phyloP scores from a whole-genome alignment of 2,329 filamentous ascomycete species.

The Aspergillus ochraceoroseus region DNA sequence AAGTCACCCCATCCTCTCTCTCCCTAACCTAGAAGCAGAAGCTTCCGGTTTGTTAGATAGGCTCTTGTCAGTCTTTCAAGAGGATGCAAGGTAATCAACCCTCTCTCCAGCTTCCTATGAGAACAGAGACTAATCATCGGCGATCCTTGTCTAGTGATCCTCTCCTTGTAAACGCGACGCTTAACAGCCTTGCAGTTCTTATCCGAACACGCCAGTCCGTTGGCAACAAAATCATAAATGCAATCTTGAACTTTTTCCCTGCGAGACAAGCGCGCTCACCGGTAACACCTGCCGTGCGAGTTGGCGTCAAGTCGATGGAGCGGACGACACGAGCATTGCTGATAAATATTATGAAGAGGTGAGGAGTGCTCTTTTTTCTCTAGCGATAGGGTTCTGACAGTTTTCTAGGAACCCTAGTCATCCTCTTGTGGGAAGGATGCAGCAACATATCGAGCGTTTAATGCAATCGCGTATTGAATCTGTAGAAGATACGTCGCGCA shows the following conservation, averaged over 20 bases:
- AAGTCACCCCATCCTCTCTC: constrained; percentile 74
- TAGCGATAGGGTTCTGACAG: constrained; percentile 20
- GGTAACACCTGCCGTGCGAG: constrained; percentile 71
- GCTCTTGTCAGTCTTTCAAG: constrained; percentile 77
- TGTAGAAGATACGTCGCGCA: constrained; percentile 70
- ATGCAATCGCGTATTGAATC: constrained; percentile 72
- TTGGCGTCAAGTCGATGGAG: constrained; percentile 89
- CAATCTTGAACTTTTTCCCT: constrained; percentile 87
- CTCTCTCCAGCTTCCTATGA: background rate
- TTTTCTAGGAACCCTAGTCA: constrained; percentile 68
- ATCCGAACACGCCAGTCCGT: constrained; percentile 76
- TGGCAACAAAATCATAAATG: constrained; percentile 77
- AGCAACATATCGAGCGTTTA: constrained; percentile 79
- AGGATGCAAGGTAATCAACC: constrained; percentile 65
- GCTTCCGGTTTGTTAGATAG: constrained; percentile 85
- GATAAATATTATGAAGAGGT: constrained; percentile 76
- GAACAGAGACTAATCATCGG: constrained; percentile 9
- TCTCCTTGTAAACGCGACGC: constrained; percentile 79
- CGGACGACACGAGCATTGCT: constrained; percentile 82
- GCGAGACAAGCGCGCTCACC: constrained; percentile 71
- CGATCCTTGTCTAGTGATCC: constrained; percentile 60
- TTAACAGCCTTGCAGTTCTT: constrained; percentile 80
- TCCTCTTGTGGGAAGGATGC: constrained; percentile 69
- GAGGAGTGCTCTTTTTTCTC: constrained; percentile 25
- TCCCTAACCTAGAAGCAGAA: constrained; percentile 83